phyloP scores from a whole-genome alignment of 2,329 filamentous ascomycete species.

The Dendrostoma leiphaemia region DNA sequence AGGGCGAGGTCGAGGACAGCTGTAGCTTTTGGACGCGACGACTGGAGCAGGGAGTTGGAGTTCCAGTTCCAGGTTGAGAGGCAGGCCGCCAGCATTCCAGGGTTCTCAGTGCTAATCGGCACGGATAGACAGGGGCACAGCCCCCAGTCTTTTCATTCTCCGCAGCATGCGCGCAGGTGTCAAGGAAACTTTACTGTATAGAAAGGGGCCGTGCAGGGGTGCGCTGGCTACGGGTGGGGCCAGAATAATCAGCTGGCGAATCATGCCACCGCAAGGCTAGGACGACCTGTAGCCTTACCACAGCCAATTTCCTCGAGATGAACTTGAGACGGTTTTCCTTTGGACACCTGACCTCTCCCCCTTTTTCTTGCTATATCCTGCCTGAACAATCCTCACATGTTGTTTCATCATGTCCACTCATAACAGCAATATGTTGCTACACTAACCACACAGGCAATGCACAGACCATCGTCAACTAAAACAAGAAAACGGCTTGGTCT shows the following conservation, averaged over 20 bases:
- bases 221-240: not conserved
- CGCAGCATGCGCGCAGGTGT: not conserved
- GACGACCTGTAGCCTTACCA: not conserved
- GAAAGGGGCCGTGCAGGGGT: constrained; percentile 1
- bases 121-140: not conserved
- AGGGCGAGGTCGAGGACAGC: constrained; percentile 8
- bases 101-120: not conserved
- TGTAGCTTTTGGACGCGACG: constrained; percentile 1
- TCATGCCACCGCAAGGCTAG: not conserved
- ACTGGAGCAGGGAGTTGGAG: not conserved
- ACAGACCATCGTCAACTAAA: too few species aligned
- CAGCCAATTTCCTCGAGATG: not conserved
- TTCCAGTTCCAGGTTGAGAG: not conserved
- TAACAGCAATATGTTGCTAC: too few species aligned
- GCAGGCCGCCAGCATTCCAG: not conserved
- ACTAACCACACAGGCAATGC: too few species aligned
- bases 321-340: not conserved
- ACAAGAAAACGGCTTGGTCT: not conserved
- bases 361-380: not conserved
- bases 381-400: too few species aligned
- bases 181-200: not conserved
- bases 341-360: not conserved
- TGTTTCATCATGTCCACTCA: too few species aligned
- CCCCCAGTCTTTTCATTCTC: not conserved
- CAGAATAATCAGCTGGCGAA: not conserved